Base-by-base conservation (phyloP, 257 asterid species). In the Nicotiana sylvestris region DNA sequence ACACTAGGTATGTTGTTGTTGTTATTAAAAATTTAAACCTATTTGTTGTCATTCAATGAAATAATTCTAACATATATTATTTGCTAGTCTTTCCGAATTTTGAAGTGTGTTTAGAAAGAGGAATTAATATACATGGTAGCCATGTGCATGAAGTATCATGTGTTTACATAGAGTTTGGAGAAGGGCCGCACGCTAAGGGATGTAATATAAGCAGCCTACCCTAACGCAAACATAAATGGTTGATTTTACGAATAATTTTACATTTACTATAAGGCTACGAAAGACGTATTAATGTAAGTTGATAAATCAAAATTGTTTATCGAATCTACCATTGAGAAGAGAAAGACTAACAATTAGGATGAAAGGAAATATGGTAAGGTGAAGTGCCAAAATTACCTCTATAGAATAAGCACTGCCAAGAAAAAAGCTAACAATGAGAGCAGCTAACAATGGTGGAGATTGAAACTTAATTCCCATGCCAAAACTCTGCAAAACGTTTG, bases 401-500 rank as follows among this genome's bases (percentile, higher is more conserved):
- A 82, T 21, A 33, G 84, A 82, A 39, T 82, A 82, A 25, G 84
- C 84, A 57, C 81, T 82, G 16, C 84, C 84, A 60, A 82, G 81
- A 39, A 82, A 61, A 82, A 82, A 82, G 56, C 84, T 82, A 37
- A 70, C 56, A 10, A 72, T 18, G 78, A 82, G 84, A 70, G 84
- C 81, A 72, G 62, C 29, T 33, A 82, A 39, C 6, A 82, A 27
- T 21, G 84, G 84, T 58, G 84, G 84, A 4, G 84, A 82, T 66
- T 82, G 81, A 70, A 82, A 82, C 76, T 57, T 70, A 64, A 82
- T 70, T 60, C 84, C 84, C 81, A 82, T 46, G n/a, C 74, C 35
- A 57, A 82, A 70, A 58, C 84, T 82, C 84, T 82, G 84, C 51
- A 82, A 60, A 33, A 33, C 27, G 10, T 68, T 53, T 53, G 17